Percentiles rank a stretch among this genome's conserved stretches.
Conservation (phyloP, 1,139 yeast genomes). For the Candida anutae region DNA sequence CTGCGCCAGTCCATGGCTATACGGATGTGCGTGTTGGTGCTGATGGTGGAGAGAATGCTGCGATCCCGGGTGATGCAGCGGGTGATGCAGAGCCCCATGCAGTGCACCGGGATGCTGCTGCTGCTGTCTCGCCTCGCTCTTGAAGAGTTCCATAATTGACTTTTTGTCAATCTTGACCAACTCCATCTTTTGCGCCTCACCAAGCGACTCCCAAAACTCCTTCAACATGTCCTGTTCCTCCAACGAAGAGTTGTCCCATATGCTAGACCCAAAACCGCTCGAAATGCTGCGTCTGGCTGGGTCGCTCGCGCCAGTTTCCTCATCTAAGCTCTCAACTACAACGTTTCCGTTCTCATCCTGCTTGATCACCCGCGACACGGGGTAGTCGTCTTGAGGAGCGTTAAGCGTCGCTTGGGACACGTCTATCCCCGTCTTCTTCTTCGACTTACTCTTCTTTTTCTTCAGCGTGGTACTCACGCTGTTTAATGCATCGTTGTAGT, state of each 20-base stretch:
- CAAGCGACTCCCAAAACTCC: constrained; percentile 65
- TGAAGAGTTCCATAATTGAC: constrained; percentile 59
- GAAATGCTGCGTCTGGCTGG: constrained; percentile 7
- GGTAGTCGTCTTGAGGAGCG: constrained; percentile 58
- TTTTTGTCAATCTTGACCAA: constrained; percentile 64
- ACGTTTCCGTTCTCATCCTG: constrained; percentile 72
- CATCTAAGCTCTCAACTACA: constrained; percentile 48
- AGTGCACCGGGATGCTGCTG: constrained; percentile 6
- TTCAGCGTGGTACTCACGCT: constrained; percentile 6
- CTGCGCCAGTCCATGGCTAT: constrained; percentile 3
- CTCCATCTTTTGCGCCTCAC: constrained; percentile 51
- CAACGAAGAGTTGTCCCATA: constrained; percentile 54
- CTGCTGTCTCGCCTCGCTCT: constrained; percentile 19
- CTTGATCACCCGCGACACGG: constrained; percentile 63
- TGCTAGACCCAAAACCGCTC: constrained; percentile 16
- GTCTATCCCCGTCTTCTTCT: constrained; percentile 3
- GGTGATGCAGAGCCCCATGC: constrained; percentile 1
- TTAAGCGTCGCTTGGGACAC: constrained; percentile 36
- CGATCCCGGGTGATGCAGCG: no score
- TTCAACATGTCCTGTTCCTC: constrained; percentile 54
- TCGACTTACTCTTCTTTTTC: constrained; percentile 24
- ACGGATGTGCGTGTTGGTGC: constrained; percentile 1
- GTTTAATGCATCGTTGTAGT: constrained; percentile 21
- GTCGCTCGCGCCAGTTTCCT: constrained; percentile 7
- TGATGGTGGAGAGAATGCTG: background rate